Percentiles rank a stretch among this genome's conserved stretches.
phyloP scores from a whole-genome alignment of 768 basidiomycete genomes.

The Tephrocybe rancida region DNA sequence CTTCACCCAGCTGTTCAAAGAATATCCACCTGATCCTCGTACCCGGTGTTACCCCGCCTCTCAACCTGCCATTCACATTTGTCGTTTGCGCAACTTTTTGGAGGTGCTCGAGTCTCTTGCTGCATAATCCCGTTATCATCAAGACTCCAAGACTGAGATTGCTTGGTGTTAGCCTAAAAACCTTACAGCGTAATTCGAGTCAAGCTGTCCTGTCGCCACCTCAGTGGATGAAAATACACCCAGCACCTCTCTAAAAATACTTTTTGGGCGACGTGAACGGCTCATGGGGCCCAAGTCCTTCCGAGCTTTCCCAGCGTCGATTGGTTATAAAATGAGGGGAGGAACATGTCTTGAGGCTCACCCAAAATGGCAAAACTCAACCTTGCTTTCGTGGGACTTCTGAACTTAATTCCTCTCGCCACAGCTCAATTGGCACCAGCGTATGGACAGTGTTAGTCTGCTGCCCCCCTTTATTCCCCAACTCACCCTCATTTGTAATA shows the following conservation, averaged over 20 bases:
- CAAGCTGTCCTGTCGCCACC: no score
- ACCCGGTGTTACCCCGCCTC: not conserved
- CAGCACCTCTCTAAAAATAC: constrained; percentile 1
- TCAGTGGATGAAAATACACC: not conserved
- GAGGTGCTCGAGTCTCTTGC: no score
- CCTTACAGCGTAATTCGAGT: no score
- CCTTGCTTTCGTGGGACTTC: constrained; percentile 27
- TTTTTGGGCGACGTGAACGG: not conserved
- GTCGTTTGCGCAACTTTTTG: no score
- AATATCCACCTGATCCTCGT: not conserved
- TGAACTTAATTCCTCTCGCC: constrained; percentile 23
- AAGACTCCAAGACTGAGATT: no score
- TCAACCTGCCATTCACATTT: no score
- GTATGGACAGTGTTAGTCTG: constrained; percentile 36
- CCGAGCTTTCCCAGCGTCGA: constrained; percentile 13
- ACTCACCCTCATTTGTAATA: constrained; percentile 2
- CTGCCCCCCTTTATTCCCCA: not conserved
- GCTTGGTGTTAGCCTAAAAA: no score
- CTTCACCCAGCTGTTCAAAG: no score
- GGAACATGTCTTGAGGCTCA: not conserved
- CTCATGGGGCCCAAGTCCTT: constrained; percentile 13
- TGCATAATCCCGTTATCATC: no score
- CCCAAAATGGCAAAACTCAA: constrained; percentile 21
- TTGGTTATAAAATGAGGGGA: constrained; percentile 3
- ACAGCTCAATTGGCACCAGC: constrained; percentile 28